Evolutionary conservation across 2,329 filamentous ascomycete genomes (phyloP), one percentile per base, ranked within the genome.

Genomic region (Aplosporella prunicola): DNA sequence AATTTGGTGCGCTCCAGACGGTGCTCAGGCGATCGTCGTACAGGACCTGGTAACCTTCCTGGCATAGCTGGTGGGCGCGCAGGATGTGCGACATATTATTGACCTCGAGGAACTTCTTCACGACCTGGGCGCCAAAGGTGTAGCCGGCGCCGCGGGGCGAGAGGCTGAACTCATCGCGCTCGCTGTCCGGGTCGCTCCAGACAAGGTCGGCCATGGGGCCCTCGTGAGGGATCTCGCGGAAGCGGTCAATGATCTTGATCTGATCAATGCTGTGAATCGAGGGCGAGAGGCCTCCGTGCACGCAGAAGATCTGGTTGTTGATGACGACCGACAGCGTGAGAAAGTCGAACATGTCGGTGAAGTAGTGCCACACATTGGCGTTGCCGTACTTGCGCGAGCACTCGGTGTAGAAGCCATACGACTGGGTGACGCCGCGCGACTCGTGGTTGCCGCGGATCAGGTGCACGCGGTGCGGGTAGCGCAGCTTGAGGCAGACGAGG

Each of bases 311-410:
- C 61, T 96, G 85, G 61, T 98, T 83, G 60, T 96, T 93, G 58
- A 98, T 98, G 46, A 98, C 89, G 43, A 96, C 93, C 51, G 85
- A 93, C 40, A 98, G 69, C 6, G 89, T 96, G 46, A 98, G 71
- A 61, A 93, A 98, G 65, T 98, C 91, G 63, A 98, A 98, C 88
- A 98, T 96, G 66, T 98, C 91, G 47, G 91, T 98, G 58, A 98
- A 98, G 61, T 96, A 91, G 63, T 98, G 91, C 91, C 91, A 98
- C 15, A 98, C 91, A 52, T 91, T 95, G 46, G 91, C 87, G 56
- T 94, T 96, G 58, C 91, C 91, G 63, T 98, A 98, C 64, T 98
- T 98, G 49, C 91, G 81, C 14, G 83, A 87, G 63, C 91, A 98
- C 59, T 98, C 91, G 15, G 91, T 96, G 60, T 98, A 98, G 67